Conservation (phyloP, 2,329 filamentous ascomycete species). For the Monosporascus sp. region DNA sequence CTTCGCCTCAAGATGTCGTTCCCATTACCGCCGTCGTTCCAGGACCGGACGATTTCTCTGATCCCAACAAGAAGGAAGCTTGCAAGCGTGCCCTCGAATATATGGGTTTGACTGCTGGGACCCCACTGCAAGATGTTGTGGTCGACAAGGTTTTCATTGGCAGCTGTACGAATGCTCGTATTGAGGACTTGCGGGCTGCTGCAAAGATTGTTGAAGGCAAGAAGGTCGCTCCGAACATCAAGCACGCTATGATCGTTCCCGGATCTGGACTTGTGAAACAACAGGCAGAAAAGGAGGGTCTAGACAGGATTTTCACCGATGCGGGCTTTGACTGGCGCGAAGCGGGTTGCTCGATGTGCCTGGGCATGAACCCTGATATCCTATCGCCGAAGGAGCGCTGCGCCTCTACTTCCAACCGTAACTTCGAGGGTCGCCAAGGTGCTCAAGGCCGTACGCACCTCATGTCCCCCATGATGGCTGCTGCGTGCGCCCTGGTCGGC, state of each 20-base stretch:
- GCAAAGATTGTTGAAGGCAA: conserved; percentile 81
- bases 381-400: conserved; percentile 88
- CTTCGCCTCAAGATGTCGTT: conserved; percentile 92
- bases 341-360: conserved; percentile 97
- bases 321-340: conserved; percentile 98
- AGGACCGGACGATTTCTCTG: conserved; percentile 79
- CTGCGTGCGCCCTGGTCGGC: conserved; percentile 81
- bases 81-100: conserved; percentile 85
- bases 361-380: conserved; percentile 99
- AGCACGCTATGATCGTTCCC: conserved; percentile 92
- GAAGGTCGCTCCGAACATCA: conserved; percentile 83
- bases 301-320: conserved; percentile 87
- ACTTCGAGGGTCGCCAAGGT: conserved; percentile 95
- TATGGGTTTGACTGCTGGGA: conserved; percentile 87
- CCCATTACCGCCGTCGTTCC: conserved; percentile 90
- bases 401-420: conserved; percentile 92
- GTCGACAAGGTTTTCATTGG: conserved; percentile 98
- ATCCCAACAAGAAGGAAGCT: conserved; percentile 75
- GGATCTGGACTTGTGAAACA: conserved; percentile 92
- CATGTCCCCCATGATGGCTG: conserved; percentile 96
- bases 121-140: conserved; percentile 83
- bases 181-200: conserved; percentile 88
- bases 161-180: conserved; percentile 94
- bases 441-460: conserved; percentile 87
- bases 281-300: conserved; percentile 83